A percentile compares a stretch with the other conserved stretches of the same genome.
These are phyloP conservation scores for Eucalyptus curtisii DNA, from an alignment of 345 rosid species.

Conservation along the genomic window DNA sequence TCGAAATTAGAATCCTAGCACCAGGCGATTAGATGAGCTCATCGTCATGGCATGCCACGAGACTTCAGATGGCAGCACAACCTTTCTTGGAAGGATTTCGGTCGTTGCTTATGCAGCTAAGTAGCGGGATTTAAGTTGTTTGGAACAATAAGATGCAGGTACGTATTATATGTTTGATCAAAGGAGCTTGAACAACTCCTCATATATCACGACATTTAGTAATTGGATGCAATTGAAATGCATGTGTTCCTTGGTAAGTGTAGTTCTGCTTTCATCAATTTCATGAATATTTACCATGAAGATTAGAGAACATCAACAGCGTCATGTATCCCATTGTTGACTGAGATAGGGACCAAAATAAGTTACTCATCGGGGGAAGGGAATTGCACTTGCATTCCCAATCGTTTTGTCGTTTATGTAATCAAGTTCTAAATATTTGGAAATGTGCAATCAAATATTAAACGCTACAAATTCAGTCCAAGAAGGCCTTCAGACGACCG, in stretches of 20 bases:
- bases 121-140: background rate
- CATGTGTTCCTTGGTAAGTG: background rate
- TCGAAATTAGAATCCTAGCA: background rate
- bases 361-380: background rate
- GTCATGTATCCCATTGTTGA: background rate
- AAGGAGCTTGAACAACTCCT: background rate
- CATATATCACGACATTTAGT: background rate
- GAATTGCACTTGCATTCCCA: background rate
- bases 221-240: background rate
- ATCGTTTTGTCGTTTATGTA: background rate
- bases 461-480: background rate
- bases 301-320: background rate
- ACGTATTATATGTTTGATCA: background rate
- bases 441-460: background rate
- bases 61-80: background rate
- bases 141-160: background rate
- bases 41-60: background rate
- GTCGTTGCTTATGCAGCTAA: background rate
- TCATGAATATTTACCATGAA: background rate
- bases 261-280: background rate
- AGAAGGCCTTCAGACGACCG: background rate
- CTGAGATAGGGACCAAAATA: background rate
- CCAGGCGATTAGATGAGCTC: background rate
- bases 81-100: background rate
- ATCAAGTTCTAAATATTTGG: background rate